A percentile compares a stretch with the other conserved stretches of the same genome.
Conservation (phyloP, 2,329 filamentous ascomycete species). For the Pochonia chlamydosporia region DNA sequence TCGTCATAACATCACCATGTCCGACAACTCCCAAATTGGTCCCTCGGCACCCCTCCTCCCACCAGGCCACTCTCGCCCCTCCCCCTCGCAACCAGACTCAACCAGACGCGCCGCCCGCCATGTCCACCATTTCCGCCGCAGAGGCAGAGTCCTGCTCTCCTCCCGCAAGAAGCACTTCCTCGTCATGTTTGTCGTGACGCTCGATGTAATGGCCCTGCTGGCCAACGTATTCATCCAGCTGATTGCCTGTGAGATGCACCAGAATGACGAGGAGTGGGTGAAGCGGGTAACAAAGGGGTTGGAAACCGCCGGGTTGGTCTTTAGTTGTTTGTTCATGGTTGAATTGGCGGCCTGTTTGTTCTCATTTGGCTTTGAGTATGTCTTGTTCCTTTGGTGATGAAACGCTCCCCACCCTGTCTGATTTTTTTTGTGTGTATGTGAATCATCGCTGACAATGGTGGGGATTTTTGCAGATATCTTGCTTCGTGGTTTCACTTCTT, state of each 20-base stretch:
- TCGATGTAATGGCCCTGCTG: slow-evolving; percentile 40
- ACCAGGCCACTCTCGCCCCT: not conserved
- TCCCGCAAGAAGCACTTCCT: slow-evolving; percentile 39
- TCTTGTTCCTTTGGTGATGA: slow-evolving; percentile 11
- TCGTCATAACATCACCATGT: not conserved
- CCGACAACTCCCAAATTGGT: not conserved
- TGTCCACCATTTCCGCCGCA: slow-evolving; percentile 6
- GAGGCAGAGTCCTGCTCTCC: slow-evolving; percentile 17
- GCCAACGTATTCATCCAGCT: slow-evolving; percentile 43
- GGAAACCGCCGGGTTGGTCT: slow-evolving; percentile 47
- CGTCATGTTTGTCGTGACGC: slow-evolving; percentile 35
- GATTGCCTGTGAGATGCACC: slow-evolving; percentile 40
- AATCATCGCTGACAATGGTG: not conserved
- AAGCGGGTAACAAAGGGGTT: slow-evolving; percentile 31
- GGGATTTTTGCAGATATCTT: slow-evolving; percentile 46
- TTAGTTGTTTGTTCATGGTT: slow-evolving; percentile 59
- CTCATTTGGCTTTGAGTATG: slow-evolving; percentile 55
- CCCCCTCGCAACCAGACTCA: slow-evolving; percentile 1
- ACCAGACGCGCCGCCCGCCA: slow-evolving; percentile 2
- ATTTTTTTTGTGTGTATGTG: not conserved
- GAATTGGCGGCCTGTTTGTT: slow-evolving; percentile 55
- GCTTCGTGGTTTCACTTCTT: slow-evolving; percentile 55
- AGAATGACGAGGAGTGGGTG: slow-evolving; percentile 36
- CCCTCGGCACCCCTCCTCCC: slow-evolving; percentile 4
- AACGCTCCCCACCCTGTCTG: not conserved